These are phyloP conservation scores for Trapa bicornis DNA, from an alignment of 345 rosid species.

Conservation along the genomic window DNA sequence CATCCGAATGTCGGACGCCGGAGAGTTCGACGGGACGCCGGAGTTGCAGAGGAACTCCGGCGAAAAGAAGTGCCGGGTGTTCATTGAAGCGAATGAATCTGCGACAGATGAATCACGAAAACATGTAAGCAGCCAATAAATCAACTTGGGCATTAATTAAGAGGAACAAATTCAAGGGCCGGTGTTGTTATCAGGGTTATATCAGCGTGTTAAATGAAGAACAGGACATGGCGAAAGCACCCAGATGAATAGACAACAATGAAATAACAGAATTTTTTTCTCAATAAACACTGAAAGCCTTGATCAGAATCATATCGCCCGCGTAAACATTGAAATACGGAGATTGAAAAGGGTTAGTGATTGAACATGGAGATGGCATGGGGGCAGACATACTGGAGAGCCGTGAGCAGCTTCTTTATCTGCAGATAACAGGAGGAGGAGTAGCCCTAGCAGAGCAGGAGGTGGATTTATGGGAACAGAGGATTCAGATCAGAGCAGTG, in stretches of 20 bases:
- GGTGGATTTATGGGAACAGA: background rate
- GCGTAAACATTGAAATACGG: too few relatives aligned
- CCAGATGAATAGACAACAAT: too few relatives aligned
- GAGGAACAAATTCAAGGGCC: background rate
- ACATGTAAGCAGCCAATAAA: too few relatives aligned
- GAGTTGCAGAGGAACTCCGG: constrained; percentile 34
- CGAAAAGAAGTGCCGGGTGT: constrained; percentile 39
- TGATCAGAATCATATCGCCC: too few relatives aligned
- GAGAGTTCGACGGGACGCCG: constrained; percentile 31
- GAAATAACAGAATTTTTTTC: too few relatives aligned
- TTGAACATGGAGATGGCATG: too few relatives aligned
- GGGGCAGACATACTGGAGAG: too few relatives aligned
- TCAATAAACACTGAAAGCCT: too few relatives aligned
- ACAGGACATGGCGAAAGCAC: background rate
- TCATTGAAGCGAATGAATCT: constrained; percentile 21
- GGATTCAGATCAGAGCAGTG: background rate
- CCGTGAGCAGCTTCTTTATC: too few relatives aligned
- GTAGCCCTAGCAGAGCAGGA: background rate
- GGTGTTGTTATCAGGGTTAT: background rate
- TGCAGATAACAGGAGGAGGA: background rate
- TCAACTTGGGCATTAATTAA: background rate
- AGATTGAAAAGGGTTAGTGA: too few relatives aligned
- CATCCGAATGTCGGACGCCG: constrained; percentile 20
- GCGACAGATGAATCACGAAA: too few relatives aligned
- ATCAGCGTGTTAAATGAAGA: background rate